Conservation (phyloP, 1,139 yeast genomes). For the Lodderomyces orthopsilosis region DNA sequence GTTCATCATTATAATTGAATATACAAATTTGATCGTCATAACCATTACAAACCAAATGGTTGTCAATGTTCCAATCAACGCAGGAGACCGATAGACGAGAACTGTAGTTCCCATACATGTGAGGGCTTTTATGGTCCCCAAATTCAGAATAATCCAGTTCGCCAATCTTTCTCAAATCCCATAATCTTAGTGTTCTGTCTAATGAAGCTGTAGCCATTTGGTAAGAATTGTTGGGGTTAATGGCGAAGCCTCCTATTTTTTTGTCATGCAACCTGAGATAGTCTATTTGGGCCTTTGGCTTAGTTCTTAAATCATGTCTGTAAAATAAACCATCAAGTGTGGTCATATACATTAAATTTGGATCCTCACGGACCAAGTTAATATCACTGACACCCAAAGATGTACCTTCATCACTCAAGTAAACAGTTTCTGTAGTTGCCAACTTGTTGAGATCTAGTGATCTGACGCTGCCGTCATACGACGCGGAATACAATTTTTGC, state of each 20-base stretch:
- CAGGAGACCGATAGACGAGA: slow-evolving; percentile 80
- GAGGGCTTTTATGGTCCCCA: slow-evolving; percentile 43
- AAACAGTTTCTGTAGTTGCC: slow-evolving; percentile 55
- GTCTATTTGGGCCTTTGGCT: slow-evolving; percentile 26
- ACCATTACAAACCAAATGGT: slow-evolving; percentile 85
- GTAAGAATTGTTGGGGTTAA: slow-evolving; percentile 59
- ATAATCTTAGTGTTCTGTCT: slow-evolving; percentile 76
- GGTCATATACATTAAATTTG: slow-evolving; percentile 62
- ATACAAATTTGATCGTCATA: slow-evolving; percentile 81
- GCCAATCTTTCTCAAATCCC: slow-evolving; percentile 70
- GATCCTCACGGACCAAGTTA: slow-evolving; percentile 38
- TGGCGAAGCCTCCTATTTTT: slow-evolving; percentile 83
- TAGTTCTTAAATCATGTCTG: slow-evolving; percentile 61
- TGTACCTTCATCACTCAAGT: slow-evolving; percentile 47
- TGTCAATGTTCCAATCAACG: slow-evolving; percentile 79
- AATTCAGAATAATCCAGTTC: slow-evolving; percentile 42
- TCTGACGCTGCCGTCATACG: slow-evolving; percentile 87
- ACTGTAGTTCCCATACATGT: slow-evolving; percentile 58
- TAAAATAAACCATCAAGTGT: slow-evolving; percentile 80
- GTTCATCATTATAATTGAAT: slow-evolving; percentile 30
- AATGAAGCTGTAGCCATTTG: slow-evolving; percentile 85
- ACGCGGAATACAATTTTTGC: slow-evolving; percentile 60
- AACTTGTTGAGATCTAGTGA: slow-evolving; percentile 63
- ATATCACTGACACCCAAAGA: slow-evolving; percentile 64
- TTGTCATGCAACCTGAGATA: slow-evolving; percentile 73